Evolutionary conservation across 2,329 filamentous ascomycete species (phyloP).

Genomic region (Cordyceps cicadae): DNA sequence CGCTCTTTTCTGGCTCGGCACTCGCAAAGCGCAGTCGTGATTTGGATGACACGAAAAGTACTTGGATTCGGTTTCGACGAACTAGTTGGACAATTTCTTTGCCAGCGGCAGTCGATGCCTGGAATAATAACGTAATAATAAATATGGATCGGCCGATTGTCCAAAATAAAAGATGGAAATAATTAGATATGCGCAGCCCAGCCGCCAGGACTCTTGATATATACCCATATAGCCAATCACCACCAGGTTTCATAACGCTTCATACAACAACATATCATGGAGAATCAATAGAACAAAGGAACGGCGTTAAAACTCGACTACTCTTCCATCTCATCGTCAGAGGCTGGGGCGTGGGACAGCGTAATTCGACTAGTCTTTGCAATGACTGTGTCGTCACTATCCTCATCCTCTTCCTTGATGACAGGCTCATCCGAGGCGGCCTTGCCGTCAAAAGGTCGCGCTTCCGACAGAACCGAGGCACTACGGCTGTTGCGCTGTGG

Average conservation of each 20-base stretch:
- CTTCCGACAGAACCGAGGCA: conserved; percentile 29
- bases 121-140: not conserved
- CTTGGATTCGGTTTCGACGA: not conserved
- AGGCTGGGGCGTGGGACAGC: conserved; percentile 10
- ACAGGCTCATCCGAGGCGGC: conserved; percentile 32
- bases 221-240: conserved; percentile 6
- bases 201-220: conserved; percentile 1
- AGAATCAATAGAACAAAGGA: not conserved
- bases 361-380: conserved; percentile 22
- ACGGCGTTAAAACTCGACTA: not conserved
- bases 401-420: conserved; percentile 43
- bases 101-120: not conserved
- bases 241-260: conserved; percentile 1
- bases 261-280: not conserved
- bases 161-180: not conserved
- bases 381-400: conserved; percentile 26
- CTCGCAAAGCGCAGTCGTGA: conserved; percentile 11
- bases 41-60: not conserved
- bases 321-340: conserved; percentile 26
- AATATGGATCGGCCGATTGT: not conserved
- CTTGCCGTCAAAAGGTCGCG: conserved; percentile 28
- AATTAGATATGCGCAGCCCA: conserved; percentile 1
- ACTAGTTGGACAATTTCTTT: not conserved
- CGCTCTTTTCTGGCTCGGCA: conserved; percentile 46
- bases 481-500: conserved; percentile 36